Base-by-base conservation (phyloP, 306 rosid species). In the Pachyrhizus erosus region DNA sequence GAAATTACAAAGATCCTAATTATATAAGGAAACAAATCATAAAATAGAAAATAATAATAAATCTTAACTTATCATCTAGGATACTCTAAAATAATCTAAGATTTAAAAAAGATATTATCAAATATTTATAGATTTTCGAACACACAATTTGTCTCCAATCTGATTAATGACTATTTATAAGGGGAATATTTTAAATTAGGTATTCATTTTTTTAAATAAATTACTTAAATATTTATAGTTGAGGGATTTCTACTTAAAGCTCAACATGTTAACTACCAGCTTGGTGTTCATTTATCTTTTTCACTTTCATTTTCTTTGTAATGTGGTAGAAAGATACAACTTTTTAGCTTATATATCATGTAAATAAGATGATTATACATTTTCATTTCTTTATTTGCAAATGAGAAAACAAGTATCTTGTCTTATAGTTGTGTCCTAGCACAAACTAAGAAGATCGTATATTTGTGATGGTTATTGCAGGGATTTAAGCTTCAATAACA, bases 401-500 rank as follows among this genome's bases (percentile, higher is more conserved):
- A 31, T 65, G 17, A 15, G 0, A 49, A 57, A 24, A 46, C 13
- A 48, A 18, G 18, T 20, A 78, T 60, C 48, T 34, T 9, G 14
- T 74, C 21, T 52, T 75, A 27, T 64, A 46, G 0, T 48, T 48
- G 14, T 68, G 64, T 78, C 51, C 6, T 73, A 69, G 57, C 51
- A 5, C 26, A 60, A 23, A 45, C 7, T 21, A 6, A 5, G 42
- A 49, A 73, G 48, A 27, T 58, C 33, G 27, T 40, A 48, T 14
- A 24, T 54, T 21, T 73, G 12, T 81, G 18, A 29, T 84, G 31
- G 27, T 31, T 73, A 20, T 69, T 88, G 64, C 84, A 94, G 98
- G 89, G 98, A 93, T 83, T 84, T 94, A 80, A 94, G 98, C 91
- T 94, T 94, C 94, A 94, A 94, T 83, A 90, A 88, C 72, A 73